Conservation (phyloP, 1,284 basidiomycete species). For the Microbotryum silenes-acaulis region DNA sequence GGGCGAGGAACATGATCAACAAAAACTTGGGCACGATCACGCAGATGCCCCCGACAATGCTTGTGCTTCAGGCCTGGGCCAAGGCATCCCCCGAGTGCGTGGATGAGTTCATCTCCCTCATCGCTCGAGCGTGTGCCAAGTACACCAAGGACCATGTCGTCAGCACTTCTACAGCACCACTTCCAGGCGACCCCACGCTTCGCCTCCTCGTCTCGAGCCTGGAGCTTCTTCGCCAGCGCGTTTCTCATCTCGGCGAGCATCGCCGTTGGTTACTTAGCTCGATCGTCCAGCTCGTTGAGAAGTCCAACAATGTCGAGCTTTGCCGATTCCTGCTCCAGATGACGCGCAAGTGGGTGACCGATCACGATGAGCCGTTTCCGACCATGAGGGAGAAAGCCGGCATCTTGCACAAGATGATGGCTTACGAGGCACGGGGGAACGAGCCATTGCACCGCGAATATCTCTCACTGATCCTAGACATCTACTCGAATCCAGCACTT, state of each 20-base stretch:
- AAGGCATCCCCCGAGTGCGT: slow-evolving; percentile 74
- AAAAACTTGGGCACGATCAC: slow-evolving; percentile 71
- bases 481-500: slow-evolving; percentile 80
- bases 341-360: slow-evolving; percentile 79
- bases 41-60: slow-evolving; percentile 69
- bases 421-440: slow-evolving; percentile 67
- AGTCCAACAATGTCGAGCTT: slow-evolving; percentile 73
- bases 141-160: slow-evolving; percentile 82
- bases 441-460: slow-evolving; percentile 71
- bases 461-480: slow-evolving; percentile 83
- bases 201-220: slow-evolving; percentile 48
- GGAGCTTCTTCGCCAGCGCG: slow-evolving; percentile 47
- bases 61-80: slow-evolving; percentile 85
- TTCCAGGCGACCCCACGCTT: slow-evolving; percentile 36
- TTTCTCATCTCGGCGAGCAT: slow-evolving; percentile 50
- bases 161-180: slow-evolving; percentile 37
- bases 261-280: slow-evolving; percentile 60
- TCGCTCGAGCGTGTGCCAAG: slow-evolving; percentile 71
- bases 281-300: slow-evolving; percentile 77
- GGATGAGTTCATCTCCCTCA: slow-evolving; percentile 70
- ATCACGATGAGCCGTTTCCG: slow-evolving; percentile 68
- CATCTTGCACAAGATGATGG: slow-evolving; percentile 81
- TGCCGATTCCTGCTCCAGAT: slow-evolving; percentile 83
- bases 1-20: slow-evolving; percentile 62
- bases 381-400: slow-evolving; percentile 94